Percentiles rank a stretch among this genome's conserved stretches.
These are phyloP conservation scores for Aurantiochytrium sp. DNA, from an alignment of 108 stramenopile species.

Conservation along the genomic window DNA sequence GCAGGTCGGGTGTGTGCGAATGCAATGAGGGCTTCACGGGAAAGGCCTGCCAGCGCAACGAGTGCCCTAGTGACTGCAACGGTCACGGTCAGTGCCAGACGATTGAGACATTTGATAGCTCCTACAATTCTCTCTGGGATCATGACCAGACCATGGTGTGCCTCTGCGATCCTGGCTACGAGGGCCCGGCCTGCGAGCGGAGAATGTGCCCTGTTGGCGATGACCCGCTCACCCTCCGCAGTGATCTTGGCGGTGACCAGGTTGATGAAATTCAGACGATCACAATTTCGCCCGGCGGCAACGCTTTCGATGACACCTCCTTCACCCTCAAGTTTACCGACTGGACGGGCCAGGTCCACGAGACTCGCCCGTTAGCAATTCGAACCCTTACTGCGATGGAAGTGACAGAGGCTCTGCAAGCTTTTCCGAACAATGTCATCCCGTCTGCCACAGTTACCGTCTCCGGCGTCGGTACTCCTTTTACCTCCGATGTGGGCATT, in stretches of 20 bases:
- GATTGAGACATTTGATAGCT: constrained; percentile 49
- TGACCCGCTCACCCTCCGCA: constrained; percentile 55
- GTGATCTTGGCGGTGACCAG: not conserved
- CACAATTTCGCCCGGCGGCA: not conserved
- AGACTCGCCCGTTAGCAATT: not conserved
- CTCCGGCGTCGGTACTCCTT: not conserved
- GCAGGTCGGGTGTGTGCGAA: constrained; percentile 44
- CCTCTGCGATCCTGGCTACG: constrained; percentile 57
- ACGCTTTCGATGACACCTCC: not conserved
- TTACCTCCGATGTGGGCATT: not conserved
- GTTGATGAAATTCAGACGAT: not conserved
- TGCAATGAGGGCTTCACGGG: constrained; percentile 53
- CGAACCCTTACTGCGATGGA: not conserved
- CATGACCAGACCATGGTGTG: constrained; percentile 66
- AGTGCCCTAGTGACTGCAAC: constrained; percentile 54
- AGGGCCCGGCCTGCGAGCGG: constrained; percentile 53
- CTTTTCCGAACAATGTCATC: not conserved
- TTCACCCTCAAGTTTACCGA: not conserved
- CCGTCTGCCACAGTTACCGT: not conserved
- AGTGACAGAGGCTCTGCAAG: not conserved
- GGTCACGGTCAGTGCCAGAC: constrained; percentile 54
- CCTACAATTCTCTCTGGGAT: constrained; percentile 59
- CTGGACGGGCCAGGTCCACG: constrained; percentile 3
- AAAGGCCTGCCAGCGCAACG: constrained; percentile 55
- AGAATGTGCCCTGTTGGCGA: constrained; percentile 61